Evolutionary conservation across 192 early-diverging fungal species (phyloP).

Genomic region (Backusella psychrophila): DNA sequence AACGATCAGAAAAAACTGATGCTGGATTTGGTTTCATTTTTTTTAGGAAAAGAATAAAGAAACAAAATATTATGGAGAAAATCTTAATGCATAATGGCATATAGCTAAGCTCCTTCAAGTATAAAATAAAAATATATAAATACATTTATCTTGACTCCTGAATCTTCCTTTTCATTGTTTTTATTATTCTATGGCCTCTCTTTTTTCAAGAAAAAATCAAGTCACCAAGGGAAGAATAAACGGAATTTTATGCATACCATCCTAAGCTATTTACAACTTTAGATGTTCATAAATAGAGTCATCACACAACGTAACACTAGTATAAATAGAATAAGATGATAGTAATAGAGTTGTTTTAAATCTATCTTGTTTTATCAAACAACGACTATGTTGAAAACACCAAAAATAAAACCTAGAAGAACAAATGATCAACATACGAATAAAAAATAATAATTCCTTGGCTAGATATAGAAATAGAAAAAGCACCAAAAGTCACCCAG

Average conservation of each 20-base stretch:
- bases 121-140: neutral
- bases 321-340: neutral
- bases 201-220: neutral
- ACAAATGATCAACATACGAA: neutral
- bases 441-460: neutral
- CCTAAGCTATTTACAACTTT: neutral
- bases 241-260: neutral
- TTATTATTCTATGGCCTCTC: neutral
- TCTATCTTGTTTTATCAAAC: neutral
- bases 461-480: neutral
- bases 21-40: too few species aligned
- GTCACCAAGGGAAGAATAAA: neutral
- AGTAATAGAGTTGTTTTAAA: neutral
- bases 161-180: conserved; percentile 1
- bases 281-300: neutral
- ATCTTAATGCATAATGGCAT: neutral
- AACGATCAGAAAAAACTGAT: too few species aligned
- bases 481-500: neutral
- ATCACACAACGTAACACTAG: neutral
- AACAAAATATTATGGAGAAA: neutral
- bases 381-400: neutral
- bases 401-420: neutral
- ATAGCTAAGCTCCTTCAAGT: neutral
- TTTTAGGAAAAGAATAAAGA: neutral
- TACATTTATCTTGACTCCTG: neutral